phyloP scores from a whole-genome alignment of 208 protist genomes.

The Strigomonas culicis region DNA sequence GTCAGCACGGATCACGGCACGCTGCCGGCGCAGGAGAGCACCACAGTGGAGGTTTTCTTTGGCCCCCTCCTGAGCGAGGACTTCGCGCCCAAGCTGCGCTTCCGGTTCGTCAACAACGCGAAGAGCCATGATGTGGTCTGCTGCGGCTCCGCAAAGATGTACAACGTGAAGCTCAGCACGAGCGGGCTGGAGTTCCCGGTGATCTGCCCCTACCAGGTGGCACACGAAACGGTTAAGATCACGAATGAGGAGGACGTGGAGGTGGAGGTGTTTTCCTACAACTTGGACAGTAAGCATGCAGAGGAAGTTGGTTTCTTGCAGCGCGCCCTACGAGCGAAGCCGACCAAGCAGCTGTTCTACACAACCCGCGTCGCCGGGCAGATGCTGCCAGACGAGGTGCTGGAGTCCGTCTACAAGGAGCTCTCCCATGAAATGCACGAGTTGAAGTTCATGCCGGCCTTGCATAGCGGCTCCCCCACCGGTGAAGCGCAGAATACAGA shows the following conservation, averaged over 20 bases:
- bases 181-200: constrained; percentile 52
- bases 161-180: constrained; percentile 46
- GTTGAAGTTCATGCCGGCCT: constrained; percentile 8
- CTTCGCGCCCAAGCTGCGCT: constrained; percentile 31
- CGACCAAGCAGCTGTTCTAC: constrained; percentile 52
- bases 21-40: constrained; percentile 54
- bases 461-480: neutral
- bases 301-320: constrained; percentile 70
- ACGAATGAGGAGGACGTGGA: constrained; percentile 80
- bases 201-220: constrained; percentile 64
- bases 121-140: constrained; percentile 50
- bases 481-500: neutral
- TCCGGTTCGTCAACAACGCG: constrained; percentile 56
- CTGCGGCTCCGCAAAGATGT: constrained; percentile 23
- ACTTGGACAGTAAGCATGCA: constrained; percentile 70
- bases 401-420: constrained; percentile 57
- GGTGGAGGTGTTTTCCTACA: constrained; percentile 87
- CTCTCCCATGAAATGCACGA: constrained; percentile 23
- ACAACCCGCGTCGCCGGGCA: constrained; percentile 59
- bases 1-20: constrained; percentile 55
- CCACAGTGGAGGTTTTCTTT: constrained; percentile 71
- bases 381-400: constrained; percentile 53
- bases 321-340: constrained; percentile 22
- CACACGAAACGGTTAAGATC: constrained; percentile 59
- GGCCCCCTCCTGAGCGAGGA: constrained; percentile 21